These are phyloP conservation scores for Dactylellina sp. DNA, from an alignment of 2,329 filamentous ascomycete genomes.

Conservation along the genomic window DNA sequence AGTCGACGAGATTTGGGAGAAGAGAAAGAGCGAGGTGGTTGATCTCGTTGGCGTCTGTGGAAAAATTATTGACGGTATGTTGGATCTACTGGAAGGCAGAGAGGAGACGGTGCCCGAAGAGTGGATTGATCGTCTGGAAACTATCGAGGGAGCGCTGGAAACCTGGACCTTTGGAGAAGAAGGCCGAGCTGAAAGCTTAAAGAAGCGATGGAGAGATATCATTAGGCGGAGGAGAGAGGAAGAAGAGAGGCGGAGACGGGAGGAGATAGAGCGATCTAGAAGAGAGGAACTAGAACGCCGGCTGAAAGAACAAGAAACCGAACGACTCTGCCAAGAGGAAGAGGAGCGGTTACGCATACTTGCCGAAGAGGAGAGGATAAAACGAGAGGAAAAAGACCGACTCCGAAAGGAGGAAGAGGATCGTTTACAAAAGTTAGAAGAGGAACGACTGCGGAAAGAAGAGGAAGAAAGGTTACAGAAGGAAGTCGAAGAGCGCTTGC, in stretches of 20 bases:
- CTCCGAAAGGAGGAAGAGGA: slow-evolving; percentile 53
- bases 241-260: slow-evolving; percentile 23
- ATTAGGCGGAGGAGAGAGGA: slow-evolving; percentile 32
- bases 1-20: slow-evolving; percentile 61
- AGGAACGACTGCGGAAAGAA: slow-evolving; percentile 30
- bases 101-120: slow-evolving; percentile 84
- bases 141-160: slow-evolving; percentile 79
- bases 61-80: slow-evolving; percentile 80
- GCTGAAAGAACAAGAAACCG: slow-evolving; percentile 48
- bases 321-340: slow-evolving; percentile 39
- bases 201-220: slow-evolving; percentile 51
- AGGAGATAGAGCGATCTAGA: slow-evolving; percentile 23
- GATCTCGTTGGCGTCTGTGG: slow-evolving; percentile 77
- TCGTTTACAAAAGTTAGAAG: slow-evolving; percentile 30
- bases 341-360: slow-evolving; percentile 23
- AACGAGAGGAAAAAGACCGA: slow-evolving; percentile 49
- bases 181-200: slow-evolving; percentile 66
- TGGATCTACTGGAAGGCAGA: slow-evolving; percentile 85
- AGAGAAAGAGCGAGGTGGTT: slow-evolving; percentile 64
- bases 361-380: slow-evolving; percentile 49
- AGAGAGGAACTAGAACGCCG: slow-evolving; percentile 37
- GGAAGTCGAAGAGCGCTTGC: no score
- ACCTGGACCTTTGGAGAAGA: slow-evolving; percentile 85
- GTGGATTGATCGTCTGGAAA: slow-evolving; percentile 90
- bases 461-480: not conserved